A percentile compares a stretch with the other conserved stretches of the same genome.
These are phyloP conservation scores for Diutina sp. DNA, from an alignment of 1,139 yeast genomes.

Conservation along the genomic window DNA sequence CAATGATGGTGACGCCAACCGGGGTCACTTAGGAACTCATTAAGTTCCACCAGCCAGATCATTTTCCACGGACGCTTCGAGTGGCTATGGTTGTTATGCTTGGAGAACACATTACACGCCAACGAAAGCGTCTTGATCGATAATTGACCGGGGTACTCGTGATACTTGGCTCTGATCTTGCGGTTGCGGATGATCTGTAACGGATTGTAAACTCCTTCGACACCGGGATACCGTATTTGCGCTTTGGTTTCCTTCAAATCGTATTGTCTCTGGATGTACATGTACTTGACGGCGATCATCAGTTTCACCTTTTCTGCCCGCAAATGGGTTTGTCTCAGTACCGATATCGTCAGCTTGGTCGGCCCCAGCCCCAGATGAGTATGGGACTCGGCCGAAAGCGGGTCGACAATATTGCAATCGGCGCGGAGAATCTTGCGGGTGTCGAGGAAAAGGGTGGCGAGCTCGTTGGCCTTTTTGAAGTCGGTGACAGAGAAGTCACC, in stretches of 20 bases:
- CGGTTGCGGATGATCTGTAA: slow-evolving; percentile 69
- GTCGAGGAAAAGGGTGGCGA: slow-evolving; percentile 30
- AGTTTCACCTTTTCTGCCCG: slow-evolving; percentile 43
- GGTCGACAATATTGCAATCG: slow-evolving; percentile 27
- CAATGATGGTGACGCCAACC: slow-evolving; percentile 60
- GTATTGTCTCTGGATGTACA: slow-evolving; percentile 28
- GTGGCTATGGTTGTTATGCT: slow-evolving; percentile 12
- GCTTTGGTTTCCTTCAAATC: slow-evolving; percentile 10
- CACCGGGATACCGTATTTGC: slow-evolving; percentile 22
- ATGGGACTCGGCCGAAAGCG: slow-evolving; percentile 8
- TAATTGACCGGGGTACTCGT: slow-evolving; percentile 24
- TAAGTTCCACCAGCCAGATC: slow-evolving; percentile 57
- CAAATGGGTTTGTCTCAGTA: slow-evolving; percentile 9
- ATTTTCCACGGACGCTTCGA: slow-evolving; percentile 21
- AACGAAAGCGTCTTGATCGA: slow-evolving; percentile 26
- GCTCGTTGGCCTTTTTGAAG: slow-evolving; percentile 26
- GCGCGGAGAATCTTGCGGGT: slow-evolving; percentile 28
- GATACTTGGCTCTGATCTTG: slow-evolving; percentile 26
- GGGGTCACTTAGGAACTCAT: slow-evolving; percentile 49
- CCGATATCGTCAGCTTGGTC: slow-evolving; percentile 6
- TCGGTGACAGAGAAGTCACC: not conserved
- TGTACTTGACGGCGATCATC: slow-evolving; percentile 38
- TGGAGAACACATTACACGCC: slow-evolving; percentile 45
- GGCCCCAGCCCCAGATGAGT: slow-evolving; percentile 5
- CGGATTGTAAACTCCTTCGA: slow-evolving; percentile 71